Evolutionary conservation across 805 yeast species (phyloP).

Genomic region (Ogataea corticis): DNA sequence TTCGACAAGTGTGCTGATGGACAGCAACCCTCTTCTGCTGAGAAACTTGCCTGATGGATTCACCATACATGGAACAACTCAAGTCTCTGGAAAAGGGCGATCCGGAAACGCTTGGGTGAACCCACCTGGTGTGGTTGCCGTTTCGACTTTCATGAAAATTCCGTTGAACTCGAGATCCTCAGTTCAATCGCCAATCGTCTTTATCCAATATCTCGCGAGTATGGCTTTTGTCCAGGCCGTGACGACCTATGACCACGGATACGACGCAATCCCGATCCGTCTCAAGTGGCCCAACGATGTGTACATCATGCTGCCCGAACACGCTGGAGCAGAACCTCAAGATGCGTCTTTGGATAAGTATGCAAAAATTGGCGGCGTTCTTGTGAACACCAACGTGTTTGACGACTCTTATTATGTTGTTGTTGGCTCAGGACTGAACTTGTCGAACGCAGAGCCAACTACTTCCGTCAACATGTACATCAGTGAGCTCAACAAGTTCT

Average conservation of each 20-base stretch:
- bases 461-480: conserved; percentile 80
- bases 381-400: conserved; percentile 75
- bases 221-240: conserved; percentile 83
- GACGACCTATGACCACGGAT: conserved; percentile 49
- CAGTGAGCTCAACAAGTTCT: conserved; percentile 53
- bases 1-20: conserved; percentile 80
- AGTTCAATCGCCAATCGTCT: conserved; percentile 60
- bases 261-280: conserved; percentile 72
- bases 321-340: conserved; percentile 34
- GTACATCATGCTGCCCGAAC: conserved; percentile 70
- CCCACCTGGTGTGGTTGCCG: conserved; percentile 89
- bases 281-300: conserved; percentile 98
- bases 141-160: conserved; percentile 66
- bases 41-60: conserved; percentile 68
- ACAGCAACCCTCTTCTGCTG: conserved; percentile 64
- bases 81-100: conserved; percentile 89
- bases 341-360: conserved; percentile 48
- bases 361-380: conserved; percentile 78
- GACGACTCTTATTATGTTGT: conserved; percentile 63
- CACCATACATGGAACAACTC: conserved; percentile 72
- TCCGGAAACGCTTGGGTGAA: conserved; percentile 95
- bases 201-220: conserved; percentile 82
- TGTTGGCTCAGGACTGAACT: conserved; percentile 86
- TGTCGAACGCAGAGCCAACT: conserved; percentile 85
- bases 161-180: conserved; percentile 41